Conservation (phyloP, 352 stramenopile genomes). For the Pythium sukuiense region DNA sequence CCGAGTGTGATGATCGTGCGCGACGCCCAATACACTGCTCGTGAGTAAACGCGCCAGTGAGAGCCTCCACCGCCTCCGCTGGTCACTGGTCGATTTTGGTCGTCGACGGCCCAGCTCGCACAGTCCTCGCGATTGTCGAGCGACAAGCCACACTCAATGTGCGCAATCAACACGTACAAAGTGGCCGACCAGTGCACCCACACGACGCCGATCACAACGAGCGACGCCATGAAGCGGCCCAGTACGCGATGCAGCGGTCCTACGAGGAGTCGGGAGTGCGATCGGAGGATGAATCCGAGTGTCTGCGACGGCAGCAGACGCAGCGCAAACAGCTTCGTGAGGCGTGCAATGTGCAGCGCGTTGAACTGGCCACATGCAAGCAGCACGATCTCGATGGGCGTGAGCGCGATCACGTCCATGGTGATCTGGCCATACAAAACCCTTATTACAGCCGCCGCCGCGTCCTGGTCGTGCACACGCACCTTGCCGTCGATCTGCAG, state of each 20-base stretch:
- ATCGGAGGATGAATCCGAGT: slow-evolving; percentile 8
- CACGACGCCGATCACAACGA: slow-evolving; percentile 21
- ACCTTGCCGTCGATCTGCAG: background rate
- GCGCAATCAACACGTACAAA: slow-evolving; percentile 28
- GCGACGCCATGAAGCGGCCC: slow-evolving; percentile 3
- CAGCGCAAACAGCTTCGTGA: slow-evolving; percentile 24
- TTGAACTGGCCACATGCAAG: slow-evolving; percentile 19
- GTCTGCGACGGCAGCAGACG: slow-evolving; percentile 3
- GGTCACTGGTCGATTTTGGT: slow-evolving; percentile 22
- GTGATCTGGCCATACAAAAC: background rate
- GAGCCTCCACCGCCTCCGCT: slow-evolving; percentile 22
- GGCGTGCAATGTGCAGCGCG: slow-evolving; percentile 20
- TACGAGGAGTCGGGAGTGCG: background rate
- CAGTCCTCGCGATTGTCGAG: slow-evolving; percentile 9
- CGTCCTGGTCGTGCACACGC: background rate
- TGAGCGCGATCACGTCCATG: slow-evolving; percentile 12
- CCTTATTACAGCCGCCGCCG: background rate
- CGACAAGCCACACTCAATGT: slow-evolving; percentile 18
- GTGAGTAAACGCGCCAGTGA: slow-evolving; percentile 24
- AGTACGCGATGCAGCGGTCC: slow-evolving; percentile 11
- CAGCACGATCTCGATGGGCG: slow-evolving; percentile 26
- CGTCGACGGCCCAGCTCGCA: slow-evolving; percentile 19
- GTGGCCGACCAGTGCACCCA: slow-evolving; percentile 28
- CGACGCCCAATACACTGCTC: slow-evolving; percentile 32
- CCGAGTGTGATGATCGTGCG: slow-evolving; percentile 33